phyloP scores from a whole-genome alignment of 345 rosid species.

The Lepidium africanum region DNA sequence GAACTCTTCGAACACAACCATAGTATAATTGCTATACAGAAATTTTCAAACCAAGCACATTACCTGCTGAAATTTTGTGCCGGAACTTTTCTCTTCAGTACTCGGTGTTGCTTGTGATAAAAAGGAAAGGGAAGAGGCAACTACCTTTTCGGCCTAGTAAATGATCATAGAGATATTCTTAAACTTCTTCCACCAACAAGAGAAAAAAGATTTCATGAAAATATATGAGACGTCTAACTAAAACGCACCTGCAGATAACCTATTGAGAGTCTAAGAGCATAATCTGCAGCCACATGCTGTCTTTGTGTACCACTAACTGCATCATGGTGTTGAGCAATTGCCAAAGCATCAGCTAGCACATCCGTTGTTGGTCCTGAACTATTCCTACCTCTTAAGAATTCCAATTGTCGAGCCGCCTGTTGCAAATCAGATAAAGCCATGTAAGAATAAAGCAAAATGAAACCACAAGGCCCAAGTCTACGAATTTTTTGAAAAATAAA shows the following conservation, averaged over 20 bases:
- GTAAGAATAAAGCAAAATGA: slow-evolving; percentile 3
- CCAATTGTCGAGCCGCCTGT: slow-evolving; percentile 85
- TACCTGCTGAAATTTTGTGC: slow-evolving; percentile 67
- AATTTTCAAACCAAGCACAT: not conserved
- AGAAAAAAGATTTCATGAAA: not conserved
- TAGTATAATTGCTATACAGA: not conserved
- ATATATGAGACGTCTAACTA: not conserved
- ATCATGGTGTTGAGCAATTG: slow-evolving; percentile 97
- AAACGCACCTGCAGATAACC: slow-evolving; percentile 70
- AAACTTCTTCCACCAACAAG: slow-evolving; percentile 4
- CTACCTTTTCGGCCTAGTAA: slow-evolving; percentile 71
- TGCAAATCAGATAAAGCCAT: slow-evolving; percentile 10
- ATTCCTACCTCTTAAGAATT: slow-evolving; percentile 64
- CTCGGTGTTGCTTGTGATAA: slow-evolving; percentile 46
- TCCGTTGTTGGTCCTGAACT: slow-evolving; percentile 58
- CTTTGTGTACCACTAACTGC: slow-evolving; percentile 95
- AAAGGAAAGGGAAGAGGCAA: slow-evolving; percentile 66
- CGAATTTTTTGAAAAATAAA: not conserved
- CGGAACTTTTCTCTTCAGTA: slow-evolving; percentile 28
- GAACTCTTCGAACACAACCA: not conserved
- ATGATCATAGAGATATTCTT: slow-evolving; percentile 16
- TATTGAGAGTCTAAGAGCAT: slow-evolving; percentile 78
- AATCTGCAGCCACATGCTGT: slow-evolving; percentile 95
- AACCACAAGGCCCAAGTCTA: not conserved
- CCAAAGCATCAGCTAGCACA: slow-evolving; percentile 72